Base-by-base conservation (phyloP, 2,329 filamentous ascomycete genomes). In the Alternaria longipes region DNA sequence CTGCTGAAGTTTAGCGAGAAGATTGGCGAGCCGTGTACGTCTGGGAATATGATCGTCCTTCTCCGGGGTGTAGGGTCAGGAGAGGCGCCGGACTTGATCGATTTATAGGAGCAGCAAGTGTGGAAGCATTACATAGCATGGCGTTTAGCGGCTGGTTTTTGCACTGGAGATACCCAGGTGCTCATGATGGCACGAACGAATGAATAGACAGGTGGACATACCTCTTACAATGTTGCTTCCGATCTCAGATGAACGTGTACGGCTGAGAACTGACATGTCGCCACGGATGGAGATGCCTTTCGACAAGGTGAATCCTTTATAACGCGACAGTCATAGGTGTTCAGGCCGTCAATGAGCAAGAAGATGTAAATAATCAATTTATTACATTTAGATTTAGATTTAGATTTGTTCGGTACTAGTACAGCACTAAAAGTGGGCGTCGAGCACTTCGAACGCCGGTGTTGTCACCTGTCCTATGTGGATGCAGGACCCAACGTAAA, bases 1-100 rank as follows among this genome's bases (percentile, higher is more conserved):
- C 78, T 99, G 64, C 79, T 99, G 65, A 94, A 95, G 62, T 99
- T 96, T 73, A 89, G 86, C 24, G 94, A 97, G 79, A 94, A 94
- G 82, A 84, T 97, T 56, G 93, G 93, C 5, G 84, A 84, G 54
- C 85, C 84, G 28, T 83, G 96, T 60, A 87, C 87, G 66, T 94
- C 87, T 68, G 95, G 95, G 1, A 94, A 99, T 76, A 97, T 93
- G 11, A 88, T 99, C 65, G 93, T 98, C 24, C 76, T 99, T 71
- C 73, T 99, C 54, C 85, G 95, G 63, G 95, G 95, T 0, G 90
- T 97, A 54, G 95, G 95, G 0, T 89, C 97, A 59, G 87, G 91
- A 56, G 80, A 86, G 54, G 60, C 60, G 8, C 89, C 89, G 20
- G 89, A 93, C 78, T 79, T 94, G 70, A 91, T 93, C 63, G 85